phyloP scores from a whole-genome alignment of 495 filamentous ascomycete genomes.

The Penicillium mononematosum region DNA sequence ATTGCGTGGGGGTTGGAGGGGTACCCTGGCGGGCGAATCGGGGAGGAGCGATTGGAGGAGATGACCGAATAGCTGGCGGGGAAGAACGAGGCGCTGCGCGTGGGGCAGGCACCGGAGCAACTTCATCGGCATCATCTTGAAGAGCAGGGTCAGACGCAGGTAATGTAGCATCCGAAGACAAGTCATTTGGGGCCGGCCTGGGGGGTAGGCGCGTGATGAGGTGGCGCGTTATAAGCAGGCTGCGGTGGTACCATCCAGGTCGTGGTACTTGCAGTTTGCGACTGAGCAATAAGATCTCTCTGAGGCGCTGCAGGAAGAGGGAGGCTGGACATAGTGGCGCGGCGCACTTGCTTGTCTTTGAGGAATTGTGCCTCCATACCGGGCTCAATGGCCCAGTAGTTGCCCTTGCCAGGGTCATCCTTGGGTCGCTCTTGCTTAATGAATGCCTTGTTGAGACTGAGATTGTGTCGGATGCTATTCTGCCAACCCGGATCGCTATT shows the following conservation, averaged over 20 bases:
- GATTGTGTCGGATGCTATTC: constrained; percentile 97
- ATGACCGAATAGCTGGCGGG: constrained; percentile 71
- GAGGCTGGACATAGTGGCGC: constrained; percentile 51
- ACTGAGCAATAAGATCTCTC: constrained; percentile 30
- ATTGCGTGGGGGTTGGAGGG: constrained; percentile 67
- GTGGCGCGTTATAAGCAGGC: constrained; percentile 23
- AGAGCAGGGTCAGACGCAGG: constrained; percentile 75
- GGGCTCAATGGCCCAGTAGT: constrained; percentile 92
- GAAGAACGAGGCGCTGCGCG: constrained; percentile 51
- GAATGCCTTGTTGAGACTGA: constrained; percentile 97
- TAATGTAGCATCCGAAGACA: constrained; percentile 94
- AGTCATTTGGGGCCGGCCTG: constrained; percentile 47
- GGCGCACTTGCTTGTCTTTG: constrained; percentile 72
- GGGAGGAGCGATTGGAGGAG: constrained; percentile 75
- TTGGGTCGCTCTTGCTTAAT: constrained; percentile 94
- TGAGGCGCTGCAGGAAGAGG: constrained; percentile 41
- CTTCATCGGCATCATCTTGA: constrained; percentile 62
- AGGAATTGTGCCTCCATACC: constrained; percentile 85
- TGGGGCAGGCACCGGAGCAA: constrained; percentile 31
- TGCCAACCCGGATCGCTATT: constrained; percentile 88
- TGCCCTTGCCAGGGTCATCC: constrained; percentile 97
- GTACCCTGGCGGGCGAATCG: constrained; percentile 65
- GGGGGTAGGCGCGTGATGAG: constrained; percentile 15
- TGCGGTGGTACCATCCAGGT: constrained; percentile 44
- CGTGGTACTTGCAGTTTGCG: constrained; percentile 34